phyloP scores from a whole-genome alignment of 257 asterid species.

The Fraxinus pennsylvanica region DNA sequence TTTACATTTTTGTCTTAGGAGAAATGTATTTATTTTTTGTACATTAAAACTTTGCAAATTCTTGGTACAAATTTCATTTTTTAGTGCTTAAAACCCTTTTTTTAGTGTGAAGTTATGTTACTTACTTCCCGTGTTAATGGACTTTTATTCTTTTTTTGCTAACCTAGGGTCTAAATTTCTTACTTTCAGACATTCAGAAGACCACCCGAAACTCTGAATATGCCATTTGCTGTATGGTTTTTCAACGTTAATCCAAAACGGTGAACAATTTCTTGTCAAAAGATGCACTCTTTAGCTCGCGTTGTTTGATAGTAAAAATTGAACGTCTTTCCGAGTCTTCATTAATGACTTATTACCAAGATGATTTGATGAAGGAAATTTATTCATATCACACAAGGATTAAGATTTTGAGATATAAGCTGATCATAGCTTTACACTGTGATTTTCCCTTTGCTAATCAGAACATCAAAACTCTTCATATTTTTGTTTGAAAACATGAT shows the following conservation, averaged over 20 bases:
- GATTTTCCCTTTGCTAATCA: constrained; percentile 75
- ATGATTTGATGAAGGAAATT: background rate
- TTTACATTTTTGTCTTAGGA: too few relatives aligned
- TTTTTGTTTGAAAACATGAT: too few relatives aligned
- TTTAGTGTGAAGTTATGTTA: too few relatives aligned
- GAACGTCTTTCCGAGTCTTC: constrained; percentile 71
- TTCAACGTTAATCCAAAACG: constrained; percentile 62
- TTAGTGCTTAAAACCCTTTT: too few relatives aligned
- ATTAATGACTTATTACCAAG: constrained; percentile 59
- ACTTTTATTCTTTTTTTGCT: too few relatives aligned
- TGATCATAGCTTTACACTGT: constrained; percentile 62
- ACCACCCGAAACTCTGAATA: constrained; percentile 72
- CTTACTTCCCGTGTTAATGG: too few relatives aligned
- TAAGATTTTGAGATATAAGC: constrained; percentile 15
- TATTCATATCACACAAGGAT: constrained; percentile 20
- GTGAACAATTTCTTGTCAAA: constrained; percentile 84
- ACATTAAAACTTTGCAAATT: too few relatives aligned
- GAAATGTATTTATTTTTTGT: too few relatives aligned
- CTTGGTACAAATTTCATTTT: too few relatives aligned
- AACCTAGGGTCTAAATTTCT: background rate
- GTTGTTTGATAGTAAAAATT: constrained; percentile 50
- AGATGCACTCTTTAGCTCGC: constrained; percentile 70
- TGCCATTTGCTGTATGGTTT: constrained; percentile 64
- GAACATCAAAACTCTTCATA: constrained; percentile 78
- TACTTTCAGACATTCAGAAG: constrained; percentile 62